A percentile compares a stretch with the other conserved stretches of the same genome.
phyloP scores from a whole-genome alignment of 306 rosid genomes.

The Castanea crenata region DNA sequence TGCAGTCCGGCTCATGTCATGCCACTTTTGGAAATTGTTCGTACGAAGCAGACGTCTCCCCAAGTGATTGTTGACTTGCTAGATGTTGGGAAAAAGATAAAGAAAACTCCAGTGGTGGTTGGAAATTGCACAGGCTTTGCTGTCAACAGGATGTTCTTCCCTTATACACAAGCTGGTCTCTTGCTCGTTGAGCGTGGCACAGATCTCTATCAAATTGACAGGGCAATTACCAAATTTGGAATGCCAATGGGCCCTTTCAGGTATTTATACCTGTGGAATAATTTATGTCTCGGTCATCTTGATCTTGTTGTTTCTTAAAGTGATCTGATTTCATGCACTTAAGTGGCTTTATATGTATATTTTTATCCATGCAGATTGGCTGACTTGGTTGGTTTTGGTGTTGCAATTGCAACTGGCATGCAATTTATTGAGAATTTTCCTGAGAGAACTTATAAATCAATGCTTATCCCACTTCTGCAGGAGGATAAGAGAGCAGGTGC shows the following conservation, averaged over 20 bases:
- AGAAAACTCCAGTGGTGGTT: conserved; percentile 92
- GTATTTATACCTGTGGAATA: conserved; percentile 31
- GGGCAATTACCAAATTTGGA: conserved; percentile 61
- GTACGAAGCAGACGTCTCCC: conserved; percentile 75
- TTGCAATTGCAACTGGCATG: conserved; percentile 68
- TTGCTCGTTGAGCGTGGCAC: conserved; percentile 84
- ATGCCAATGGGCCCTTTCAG: conserved; percentile 99
- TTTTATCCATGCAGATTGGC: conserved; percentile 54
- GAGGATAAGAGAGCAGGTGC: conserved; percentile 89
- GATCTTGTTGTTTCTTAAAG: conserved; percentile 6
- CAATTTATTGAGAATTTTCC: conserved; percentile 64
- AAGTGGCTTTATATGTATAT: neutral
- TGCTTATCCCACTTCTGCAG: conserved; percentile 84
- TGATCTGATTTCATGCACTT: conserved; percentile 19
- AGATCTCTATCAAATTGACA: conserved; percentile 81
- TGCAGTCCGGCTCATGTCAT: conserved; percentile 94
- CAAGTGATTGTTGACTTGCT: conserved; percentile 86
- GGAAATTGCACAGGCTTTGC: conserved; percentile 99
- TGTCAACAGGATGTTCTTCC: conserved; percentile 91
- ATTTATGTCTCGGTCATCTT: neutral
- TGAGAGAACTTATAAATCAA: conserved; percentile 74
- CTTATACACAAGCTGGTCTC: conserved; percentile 77
- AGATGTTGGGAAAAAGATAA: conserved; percentile 77
- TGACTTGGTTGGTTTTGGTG: conserved; percentile 93
- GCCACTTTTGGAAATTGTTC: conserved; percentile 96